Evolutionary conservation across 805 yeast genomes (phyloP).

Genomic region (Cyberlindnera galapagoensis): DNA sequence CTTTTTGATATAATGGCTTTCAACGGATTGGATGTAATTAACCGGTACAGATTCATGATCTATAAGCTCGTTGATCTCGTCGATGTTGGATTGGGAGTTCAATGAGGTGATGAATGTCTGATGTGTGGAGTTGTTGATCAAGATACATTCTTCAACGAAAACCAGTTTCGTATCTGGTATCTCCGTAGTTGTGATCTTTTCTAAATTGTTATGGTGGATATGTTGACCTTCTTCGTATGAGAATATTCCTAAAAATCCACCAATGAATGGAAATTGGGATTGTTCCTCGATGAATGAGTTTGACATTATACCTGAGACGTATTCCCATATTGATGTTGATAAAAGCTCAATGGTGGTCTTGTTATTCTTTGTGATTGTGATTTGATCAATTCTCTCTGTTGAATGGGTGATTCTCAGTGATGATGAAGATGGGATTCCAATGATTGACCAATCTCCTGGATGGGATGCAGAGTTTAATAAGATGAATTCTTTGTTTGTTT

Average conservation of each 20-base stretch:
- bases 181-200: constrained; percentile 29
- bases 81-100: constrained; percentile 3
- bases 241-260: constrained; percentile 85
- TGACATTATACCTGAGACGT: constrained; percentile 43
- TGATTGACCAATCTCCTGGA: constrained; percentile 86
- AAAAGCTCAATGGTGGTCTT: too few relatives aligned
- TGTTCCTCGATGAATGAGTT: constrained; percentile 17
- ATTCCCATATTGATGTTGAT: constrained; percentile 49
- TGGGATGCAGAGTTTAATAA: constrained; percentile 70
- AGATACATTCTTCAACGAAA: constrained; percentile 58
- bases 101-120: constrained; percentile 50
- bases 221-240: constrained; percentile 83
- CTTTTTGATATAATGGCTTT: constrained; percentile 23
- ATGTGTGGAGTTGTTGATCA: constrained; percentile 41
- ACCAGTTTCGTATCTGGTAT: constrained; percentile 75
- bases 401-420: constrained; percentile 56
- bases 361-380: too few relatives aligned
- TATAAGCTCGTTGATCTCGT: constrained; percentile 17
- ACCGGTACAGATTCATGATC: background rate
- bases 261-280: constrained; percentile 64
- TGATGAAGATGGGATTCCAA: constrained; percentile 55
- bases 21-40: background rate
- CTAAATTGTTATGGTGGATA: constrained; percentile 23
- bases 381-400: constrained; percentile 37
- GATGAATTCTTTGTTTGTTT: constrained; percentile 38